These are phyloP conservation scores for Cyclaneusma minus DNA, from an alignment of 2,329 filamentous ascomycete species.

Conservation along the genomic window DNA sequence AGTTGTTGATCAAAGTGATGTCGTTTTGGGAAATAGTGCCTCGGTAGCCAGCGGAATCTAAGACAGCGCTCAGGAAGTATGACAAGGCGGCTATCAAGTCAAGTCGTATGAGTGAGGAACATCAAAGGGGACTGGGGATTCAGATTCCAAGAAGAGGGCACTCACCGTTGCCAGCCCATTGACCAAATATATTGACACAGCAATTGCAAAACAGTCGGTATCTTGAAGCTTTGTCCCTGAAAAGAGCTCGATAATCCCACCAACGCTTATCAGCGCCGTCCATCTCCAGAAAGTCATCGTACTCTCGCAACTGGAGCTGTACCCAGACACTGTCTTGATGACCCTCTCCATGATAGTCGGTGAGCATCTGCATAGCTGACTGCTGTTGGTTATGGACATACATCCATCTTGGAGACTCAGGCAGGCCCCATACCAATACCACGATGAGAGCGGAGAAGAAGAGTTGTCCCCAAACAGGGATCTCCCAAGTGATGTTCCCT, in stretches of 20 bases:
- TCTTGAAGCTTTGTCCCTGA: conserved; percentile 30
- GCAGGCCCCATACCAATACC: conserved; percentile 26
- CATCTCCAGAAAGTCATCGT: conserved; percentile 31
- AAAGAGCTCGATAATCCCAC: conserved; percentile 39
- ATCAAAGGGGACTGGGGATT: too few species aligned
- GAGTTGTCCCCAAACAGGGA: conserved; percentile 36
- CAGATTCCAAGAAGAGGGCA: conserved; percentile 15
- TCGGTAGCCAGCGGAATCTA: conserved; percentile 33
- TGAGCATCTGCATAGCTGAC: conserved; percentile 23
- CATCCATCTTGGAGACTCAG: conserved; percentile 29
- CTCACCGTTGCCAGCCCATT: conserved; percentile 25
- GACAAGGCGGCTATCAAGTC: conserved; percentile 26
- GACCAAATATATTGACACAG: conserved; percentile 34
- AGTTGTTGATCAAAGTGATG: conserved; percentile 36
- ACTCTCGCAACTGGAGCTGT: conserved; percentile 29
- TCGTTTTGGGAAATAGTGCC: conserved; percentile 32
- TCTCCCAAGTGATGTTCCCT: conserved; percentile 25
- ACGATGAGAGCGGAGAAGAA: conserved; percentile 31
- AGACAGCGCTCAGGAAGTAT: conserved; percentile 37
- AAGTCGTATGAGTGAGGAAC: conserved; percentile 14
- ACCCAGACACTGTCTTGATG: conserved; percentile 32
- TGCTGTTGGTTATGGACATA: conserved; percentile 24
- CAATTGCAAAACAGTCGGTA: conserved; percentile 35
- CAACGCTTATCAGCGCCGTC: conserved; percentile 36
- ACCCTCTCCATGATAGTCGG: conserved; percentile 35